A percentile compares a stretch with the other conserved stretches of the same genome.
These are phyloP conservation scores for Umbelopsis vinacea DNA, from an alignment of 192 early-diverging fungal genomes.

Conservation along the genomic window DNA sequence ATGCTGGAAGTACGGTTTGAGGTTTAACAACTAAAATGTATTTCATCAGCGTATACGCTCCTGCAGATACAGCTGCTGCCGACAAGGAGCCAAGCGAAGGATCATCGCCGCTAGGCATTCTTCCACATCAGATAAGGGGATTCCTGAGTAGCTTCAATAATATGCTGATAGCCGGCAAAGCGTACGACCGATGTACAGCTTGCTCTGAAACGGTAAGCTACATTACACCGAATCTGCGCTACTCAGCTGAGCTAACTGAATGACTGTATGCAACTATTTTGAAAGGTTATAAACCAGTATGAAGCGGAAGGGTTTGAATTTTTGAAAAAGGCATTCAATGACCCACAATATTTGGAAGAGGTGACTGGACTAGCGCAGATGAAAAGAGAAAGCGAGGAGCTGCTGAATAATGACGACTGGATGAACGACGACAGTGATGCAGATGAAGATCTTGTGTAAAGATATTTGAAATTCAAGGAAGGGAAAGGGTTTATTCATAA, in stretches of 20 bases:
- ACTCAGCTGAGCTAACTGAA: background rate
- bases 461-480: background rate
- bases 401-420: constrained; percentile 78
- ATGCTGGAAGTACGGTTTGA: background rate
- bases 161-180: constrained; percentile 79
- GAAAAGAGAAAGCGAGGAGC: constrained; percentile 77
- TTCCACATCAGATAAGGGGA: constrained; percentile 96
- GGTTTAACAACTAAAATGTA: background rate
- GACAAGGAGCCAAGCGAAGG: background rate
- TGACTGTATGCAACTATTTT: background rate
- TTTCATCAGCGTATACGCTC: constrained; percentile 52
- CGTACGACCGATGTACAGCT: constrained; percentile 90
- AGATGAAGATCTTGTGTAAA: background rate
- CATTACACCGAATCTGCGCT: too few species aligned
- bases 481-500: constrained; percentile 15
- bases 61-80: constrained; percentile 43
- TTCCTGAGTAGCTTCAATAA: constrained; percentile 87
- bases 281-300: constrained; percentile 61
- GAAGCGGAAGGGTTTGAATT: constrained; percentile 72
- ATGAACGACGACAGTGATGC: constrained; percentile 43
- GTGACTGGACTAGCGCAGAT: constrained; percentile 83
- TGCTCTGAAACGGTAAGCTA: constrained; percentile 70
- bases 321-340: constrained; percentile 70
- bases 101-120: constrained; percentile 62
- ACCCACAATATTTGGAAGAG: constrained; percentile 82